Conservation (phyloP, 768 basidiomycete genomes). For the Hygrocybe coccinea region DNA sequence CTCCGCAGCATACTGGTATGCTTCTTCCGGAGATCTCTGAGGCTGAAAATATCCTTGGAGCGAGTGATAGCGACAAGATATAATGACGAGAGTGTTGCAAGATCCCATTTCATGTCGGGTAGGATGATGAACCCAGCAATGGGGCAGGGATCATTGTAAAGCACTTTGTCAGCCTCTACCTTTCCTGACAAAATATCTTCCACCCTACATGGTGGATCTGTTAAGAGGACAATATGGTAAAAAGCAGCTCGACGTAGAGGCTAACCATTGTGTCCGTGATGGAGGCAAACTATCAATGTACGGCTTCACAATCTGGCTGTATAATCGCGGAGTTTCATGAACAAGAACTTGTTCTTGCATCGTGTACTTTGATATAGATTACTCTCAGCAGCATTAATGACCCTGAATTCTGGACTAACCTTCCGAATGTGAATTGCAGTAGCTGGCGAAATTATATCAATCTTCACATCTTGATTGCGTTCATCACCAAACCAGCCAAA, state of each 20-base stretch:
- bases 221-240: not conserved
- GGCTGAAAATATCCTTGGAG: slow-evolving; percentile 54
- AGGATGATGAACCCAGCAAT: slow-evolving; percentile 62
- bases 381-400: not conserved
- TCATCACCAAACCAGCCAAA: slow-evolving; percentile 59
- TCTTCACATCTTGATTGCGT: slow-evolving; percentile 63
- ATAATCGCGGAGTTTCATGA: slow-evolving; percentile 77
- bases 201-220: slow-evolving; percentile 52
- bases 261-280: slow-evolving; percentile 76
- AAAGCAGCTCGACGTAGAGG: not conserved
- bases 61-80: slow-evolving; percentile 81
- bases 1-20: slow-evolving; percentile 66
- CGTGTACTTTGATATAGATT: slow-evolving; percentile 53
- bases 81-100: slow-evolving; percentile 63
- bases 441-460: slow-evolving; percentile 82
- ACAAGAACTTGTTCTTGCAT: slow-evolving; percentile 69
- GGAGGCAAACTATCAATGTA: slow-evolving; percentile 75
- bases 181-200: slow-evolving; percentile 73
- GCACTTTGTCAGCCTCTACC: slow-evolving; percentile 69
- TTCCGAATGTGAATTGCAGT: slow-evolving; percentile 88
- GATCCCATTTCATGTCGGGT: slow-evolving; percentile 98
- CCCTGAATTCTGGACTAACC: slow-evolving; percentile 32
- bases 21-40: slow-evolving; percentile 55
- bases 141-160: slow-evolving; percentile 47
- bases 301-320: slow-evolving; percentile 63